Conservation (phyloP, 164 flowering plant species). For the Brasenia schreberi region DNA sequence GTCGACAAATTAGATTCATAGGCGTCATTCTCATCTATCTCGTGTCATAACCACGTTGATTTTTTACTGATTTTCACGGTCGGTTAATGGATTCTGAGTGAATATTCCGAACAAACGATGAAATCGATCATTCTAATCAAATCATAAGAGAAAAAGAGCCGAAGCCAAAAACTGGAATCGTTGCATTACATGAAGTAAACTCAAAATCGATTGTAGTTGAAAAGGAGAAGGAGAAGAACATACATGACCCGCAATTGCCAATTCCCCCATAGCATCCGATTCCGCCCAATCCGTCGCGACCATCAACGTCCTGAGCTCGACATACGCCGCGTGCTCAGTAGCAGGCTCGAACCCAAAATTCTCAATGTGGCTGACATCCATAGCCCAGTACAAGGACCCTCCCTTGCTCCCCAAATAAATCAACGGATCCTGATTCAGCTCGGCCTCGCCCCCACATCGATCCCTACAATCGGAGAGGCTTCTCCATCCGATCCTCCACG, state of each 20-base stretch:
- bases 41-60: too few relatives aligned
- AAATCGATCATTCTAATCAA: too few relatives aligned
- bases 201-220: neutral
- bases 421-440: slow-evolving; percentile 33
- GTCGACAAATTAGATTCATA: too few relatives aligned
- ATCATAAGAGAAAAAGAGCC: neutral
- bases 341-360: neutral
- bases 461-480: slow-evolving; percentile 37
- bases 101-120: neutral
- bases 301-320: slow-evolving; percentile 84
- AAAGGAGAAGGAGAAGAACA: slow-evolving; percentile 14
- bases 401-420: slow-evolving; percentile 53
- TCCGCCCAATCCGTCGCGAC: slow-evolving; percentile 93
- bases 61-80: too few relatives aligned
- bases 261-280: slow-evolving; percentile 48
- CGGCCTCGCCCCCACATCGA: slow-evolving; percentile 23
- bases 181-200: neutral
- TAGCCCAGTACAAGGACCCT: slow-evolving; percentile 63
- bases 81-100: neutral
- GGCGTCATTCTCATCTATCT: too few relatives aligned
- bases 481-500: slow-evolving; percentile 82
- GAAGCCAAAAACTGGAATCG: neutral
- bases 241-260: slow-evolving; percentile 95
- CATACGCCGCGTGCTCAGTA: slow-evolving; percentile 30
- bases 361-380: slow-evolving; percentile 39